These are phyloP conservation scores for Chytriomyces sp. DNA, from an alignment of 192 early-diverging fungal species.

Conservation along the genomic window DNA sequence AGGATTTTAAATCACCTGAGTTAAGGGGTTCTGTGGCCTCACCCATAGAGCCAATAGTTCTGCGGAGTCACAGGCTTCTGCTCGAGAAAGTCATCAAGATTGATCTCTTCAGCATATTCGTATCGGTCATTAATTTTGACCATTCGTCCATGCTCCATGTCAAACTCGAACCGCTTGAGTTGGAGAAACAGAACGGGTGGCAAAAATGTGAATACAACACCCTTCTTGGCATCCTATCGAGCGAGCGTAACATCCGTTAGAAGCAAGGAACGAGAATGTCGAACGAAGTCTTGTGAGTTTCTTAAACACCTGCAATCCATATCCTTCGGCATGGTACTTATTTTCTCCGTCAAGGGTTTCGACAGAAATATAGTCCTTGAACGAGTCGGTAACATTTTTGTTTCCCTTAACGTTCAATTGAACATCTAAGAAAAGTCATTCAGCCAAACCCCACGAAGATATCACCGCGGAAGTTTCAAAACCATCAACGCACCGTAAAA, in stretches of 20 bases:
- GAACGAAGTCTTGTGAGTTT: too few relatives aligned
- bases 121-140: slow-evolving; percentile 98
- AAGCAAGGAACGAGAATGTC: not conserved
- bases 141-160: slow-evolving; percentile 85
- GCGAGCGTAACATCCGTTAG: not conserved
- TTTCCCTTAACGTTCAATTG: slow-evolving; percentile 97
- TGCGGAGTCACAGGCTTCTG: slow-evolving; percentile 53
- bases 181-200: slow-evolving; percentile 96
- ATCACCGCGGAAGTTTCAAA: slow-evolving; percentile 51
- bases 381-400: slow-evolving; percentile 84
- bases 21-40: slow-evolving; percentile 17
- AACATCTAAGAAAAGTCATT: slow-evolving; percentile 63
- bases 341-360: slow-evolving; percentile 97
- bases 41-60: slow-evolving; percentile 89
- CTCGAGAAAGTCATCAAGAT: slow-evolving; percentile 81
- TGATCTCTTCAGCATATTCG: slow-evolving; percentile 88
- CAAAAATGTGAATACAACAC: slow-evolving; percentile 90
- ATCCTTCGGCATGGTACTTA: slow-evolving; percentile 92
- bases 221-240: slow-evolving; percentile 93
- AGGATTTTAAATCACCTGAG: not conserved
- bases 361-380: slow-evolving; percentile 85
- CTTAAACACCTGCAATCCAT: slow-evolving; percentile 55
- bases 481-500: slow-evolving; percentile 80
- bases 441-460: not conserved
- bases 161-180: slow-evolving; percentile 98